Percentiles rank a stretch among this genome's conserved stretches.
phyloP scores from a whole-genome alignment of 2,329 filamentous ascomycete species.

The Alternaria metachromatica region DNA sequence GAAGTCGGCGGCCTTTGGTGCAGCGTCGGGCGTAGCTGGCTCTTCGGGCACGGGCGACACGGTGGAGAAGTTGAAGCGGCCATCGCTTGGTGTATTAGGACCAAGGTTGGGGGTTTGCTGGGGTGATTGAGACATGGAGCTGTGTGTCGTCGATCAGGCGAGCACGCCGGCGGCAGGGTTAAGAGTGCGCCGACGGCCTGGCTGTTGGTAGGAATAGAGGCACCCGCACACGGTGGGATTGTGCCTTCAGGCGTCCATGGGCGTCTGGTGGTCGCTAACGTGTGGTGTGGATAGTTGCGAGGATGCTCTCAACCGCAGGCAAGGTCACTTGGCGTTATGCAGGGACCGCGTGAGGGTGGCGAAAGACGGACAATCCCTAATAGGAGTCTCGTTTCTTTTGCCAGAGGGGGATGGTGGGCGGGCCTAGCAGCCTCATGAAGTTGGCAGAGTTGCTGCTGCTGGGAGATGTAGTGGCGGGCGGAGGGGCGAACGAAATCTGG shows the following conservation, averaged over 20 bases:
- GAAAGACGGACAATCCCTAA: slow-evolving; percentile 12
- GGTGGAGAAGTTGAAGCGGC: slow-evolving; percentile 10
- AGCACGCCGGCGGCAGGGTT: neutral
- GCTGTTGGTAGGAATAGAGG: slow-evolving; percentile 2
- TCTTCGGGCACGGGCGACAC: slow-evolving; percentile 25
- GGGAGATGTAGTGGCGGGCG: neutral
- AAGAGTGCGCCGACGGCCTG: neutral
- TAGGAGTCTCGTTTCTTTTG: slow-evolving; percentile 14
- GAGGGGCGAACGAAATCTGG: slow-evolving; percentile 11
- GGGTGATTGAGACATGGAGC: slow-evolving; percentile 38
- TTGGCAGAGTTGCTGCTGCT: slow-evolving; percentile 11
- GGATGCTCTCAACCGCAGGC: slow-evolving; percentile 1
- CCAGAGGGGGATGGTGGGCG: slow-evolving; percentile 2
- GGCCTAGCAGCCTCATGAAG: slow-evolving; percentile 12
- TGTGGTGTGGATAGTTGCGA: slow-evolving; percentile 5
- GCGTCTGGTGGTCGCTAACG: slow-evolving; percentile 5
- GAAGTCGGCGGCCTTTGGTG: slow-evolving; percentile 1
- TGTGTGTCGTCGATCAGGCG: slow-evolving; percentile 1
- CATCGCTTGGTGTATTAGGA: slow-evolving; percentile 10
- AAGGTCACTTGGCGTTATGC: slow-evolving; percentile 27
- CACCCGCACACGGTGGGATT: slow-evolving; percentile 14
- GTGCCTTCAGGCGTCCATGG: slow-evolving; percentile 31
- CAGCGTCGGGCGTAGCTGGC: slow-evolving; percentile 9
- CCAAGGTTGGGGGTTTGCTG: slow-evolving; percentile 18
- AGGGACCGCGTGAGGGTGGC: slow-evolving; percentile 27